phyloP scores from a whole-genome alignment of 768 basidiomycete genomes.

The Calocybe indica region DNA sequence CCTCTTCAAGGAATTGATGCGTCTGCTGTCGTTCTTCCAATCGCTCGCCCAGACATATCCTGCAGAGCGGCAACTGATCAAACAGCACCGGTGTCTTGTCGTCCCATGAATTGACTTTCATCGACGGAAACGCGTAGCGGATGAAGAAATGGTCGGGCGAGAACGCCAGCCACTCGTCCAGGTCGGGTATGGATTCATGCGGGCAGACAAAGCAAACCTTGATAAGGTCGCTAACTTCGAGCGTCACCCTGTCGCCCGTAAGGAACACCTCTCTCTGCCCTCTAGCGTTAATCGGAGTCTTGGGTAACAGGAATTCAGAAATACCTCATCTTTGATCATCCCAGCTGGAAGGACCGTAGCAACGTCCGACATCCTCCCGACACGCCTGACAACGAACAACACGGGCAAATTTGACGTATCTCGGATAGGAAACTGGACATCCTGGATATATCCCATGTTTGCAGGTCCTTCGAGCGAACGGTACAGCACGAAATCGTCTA shows the following conservation, averaged over 20 bases:
- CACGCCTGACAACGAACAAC: slow-evolving; percentile 29
- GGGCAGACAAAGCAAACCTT: slow-evolving; percentile 43
- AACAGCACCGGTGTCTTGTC: slow-evolving; percentile 23
- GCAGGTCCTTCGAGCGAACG: slow-evolving; percentile 43
- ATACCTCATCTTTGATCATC: slow-evolving; percentile 53
- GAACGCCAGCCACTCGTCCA: slow-evolving; percentile 41
- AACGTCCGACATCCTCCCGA: slow-evolving; percentile 45
- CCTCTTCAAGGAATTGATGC: slow-evolving; percentile 26
- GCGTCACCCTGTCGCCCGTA: slow-evolving; percentile 37
- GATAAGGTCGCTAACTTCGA: slow-evolving; percentile 35
- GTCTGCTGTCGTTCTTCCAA: slow-evolving; percentile 21
- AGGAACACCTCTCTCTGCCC: slow-evolving; percentile 55
- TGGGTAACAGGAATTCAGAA: background rate
- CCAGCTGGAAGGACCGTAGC: slow-evolving; percentile 29
- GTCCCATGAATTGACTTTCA: slow-evolving; percentile 32
- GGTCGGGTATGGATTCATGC: slow-evolving; percentile 14
- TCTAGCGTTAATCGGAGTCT: slow-evolving; percentile 1
- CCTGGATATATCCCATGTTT: slow-evolving; percentile 47
- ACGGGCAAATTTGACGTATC: slow-evolving; percentile 9
- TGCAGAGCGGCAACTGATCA: slow-evolving; percentile 39
- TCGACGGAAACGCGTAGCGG: slow-evolving; percentile 41
- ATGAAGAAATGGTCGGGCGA: slow-evolving; percentile 58
- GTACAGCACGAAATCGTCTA: slow-evolving; percentile 56
- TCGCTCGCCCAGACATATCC: slow-evolving; percentile 31
- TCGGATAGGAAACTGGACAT: slow-evolving; percentile 19